Evolutionary conservation across 2,329 filamentous ascomycete species (phyloP), one percentile per base, ranked within the genome.

Genomic region (Neonectria ditissima): DNA sequence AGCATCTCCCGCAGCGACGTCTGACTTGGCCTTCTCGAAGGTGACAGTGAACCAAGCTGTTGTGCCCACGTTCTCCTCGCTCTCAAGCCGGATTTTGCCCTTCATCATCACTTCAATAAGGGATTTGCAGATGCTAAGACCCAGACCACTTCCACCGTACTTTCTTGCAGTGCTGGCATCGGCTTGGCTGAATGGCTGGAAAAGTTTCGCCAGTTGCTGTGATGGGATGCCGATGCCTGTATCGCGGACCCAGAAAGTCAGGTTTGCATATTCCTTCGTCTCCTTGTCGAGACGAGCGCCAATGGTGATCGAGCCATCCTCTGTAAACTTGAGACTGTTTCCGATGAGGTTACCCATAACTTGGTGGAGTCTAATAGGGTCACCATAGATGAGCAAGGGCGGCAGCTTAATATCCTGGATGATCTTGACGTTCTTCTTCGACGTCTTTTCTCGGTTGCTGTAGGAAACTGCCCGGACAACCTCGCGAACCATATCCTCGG

Each of bases 291-390:
- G 86, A 24, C 86, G 86, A 5, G 93, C 92, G 50, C 89, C 89
- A 55, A 97, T 93, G 0, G 92, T 97, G 62, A 97, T 92, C 0
- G 91, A 92, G 1, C 94, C 94, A 62, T 91, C 87, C 61, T 94
- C 92, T 0, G 94, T 97, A 75, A 97, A 97, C 76, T 97, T 97
- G 78, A 97, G 91, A 74, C 92, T 95, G 81, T 97, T 97, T 66
- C 92, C 92, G 45, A 97, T 91, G 26, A 97, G 85, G 73, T 97
- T 97, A 69, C 92, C 92, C 4, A 91, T 80, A 1, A 91, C 88
- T 75, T 91, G 89, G 66, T 91, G 88, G 20, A 91, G 81, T 32
- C 89, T 85, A 62, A 90, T 89, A 0, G 89, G 88, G 65, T 91
- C 89, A 14, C 89, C 89, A 58, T 87, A 87, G 66, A 89, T 89